Evolutionary conservation across 345 rosid genomes (phyloP), one percentile per base, ranked within the genome.

Genomic region (Anastatica hierochuntica): DNA sequence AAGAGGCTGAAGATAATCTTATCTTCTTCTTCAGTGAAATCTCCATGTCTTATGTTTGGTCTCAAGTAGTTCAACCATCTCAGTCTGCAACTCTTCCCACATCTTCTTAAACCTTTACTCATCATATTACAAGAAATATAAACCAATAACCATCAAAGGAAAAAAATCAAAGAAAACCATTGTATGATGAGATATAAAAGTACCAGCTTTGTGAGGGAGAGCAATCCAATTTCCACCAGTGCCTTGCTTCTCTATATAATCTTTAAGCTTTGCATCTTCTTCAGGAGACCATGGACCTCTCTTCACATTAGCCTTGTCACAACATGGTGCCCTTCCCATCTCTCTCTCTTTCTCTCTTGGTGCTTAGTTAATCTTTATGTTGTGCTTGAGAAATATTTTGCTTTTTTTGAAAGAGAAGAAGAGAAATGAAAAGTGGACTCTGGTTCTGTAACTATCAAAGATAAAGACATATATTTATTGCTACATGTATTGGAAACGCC

Each of bases 261-360:
- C 79, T 67, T 80, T 88, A 43, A 88, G 83, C 76, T 79, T 78
- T 29, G 82, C 88, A 76, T n/a, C n/a, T n/a, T n/a, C n/a, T n/a
- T n/a, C n/a, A n/a, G n/a, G n/a, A n/a, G n/a, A n/a, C n/a, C n/a
- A 88, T 40, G 96, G 88, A 29, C 96, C 96, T 75, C 73, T 84
- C 81, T 84, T 84, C 57, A 88, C 94, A 64, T 78, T 82, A 13
- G 85, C 82, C 68, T 84, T 88, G 73, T 88, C 94, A 77, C 96
- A 88, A 39, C 96, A 84, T 54, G 94, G 96, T 66, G 94, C 90
- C 64, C 96, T 88, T 20, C 94, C 96, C 96, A 84, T 88, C 20
- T 73, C 54, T 48, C 46, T 27, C 39, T 55, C 29, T 60, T 8
- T n/a, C n/a, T n/a, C n/a, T n/a, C n/a, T n/a, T n/a, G 29, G 14